Evolutionary conservation across 75 land plant genomes (phyloP), one percentile per base, ranked within the genome.

Genomic region (Pinus taeda): DNA sequence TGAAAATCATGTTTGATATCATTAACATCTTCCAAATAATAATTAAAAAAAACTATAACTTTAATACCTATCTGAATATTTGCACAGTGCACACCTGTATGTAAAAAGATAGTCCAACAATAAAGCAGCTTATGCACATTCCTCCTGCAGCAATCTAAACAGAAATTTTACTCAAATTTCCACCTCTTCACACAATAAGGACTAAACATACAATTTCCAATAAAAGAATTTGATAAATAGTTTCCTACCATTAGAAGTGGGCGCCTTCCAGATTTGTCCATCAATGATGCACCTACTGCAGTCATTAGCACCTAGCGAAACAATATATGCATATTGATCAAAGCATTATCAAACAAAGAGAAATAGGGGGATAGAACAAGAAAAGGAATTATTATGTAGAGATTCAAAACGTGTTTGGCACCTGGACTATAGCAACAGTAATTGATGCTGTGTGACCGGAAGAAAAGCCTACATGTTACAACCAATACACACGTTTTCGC

Each of bases 381-480:
- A 69, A 20, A 21, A 20, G 12, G 49, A n/a, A 18, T 69, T n/a
- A 69, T 69, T 42, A 42, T 29, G 12, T 42, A 9, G 8, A 12
- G 53, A 69, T 20, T 42, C 1, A 49, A 69, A 33, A 42, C 71
- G n/a, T 69, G 11, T n/a, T 39, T 42, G 53, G 20, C 12, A 92
- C 93, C 92, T 92, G 92, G 84, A 92, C 75, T 39, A 49, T 29
- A 60, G 77, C 88, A 80, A 90, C 80, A 12, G 79, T 77, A 36
- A 87, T 75, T 1, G 84, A 81, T 45, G 90, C 92, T 26, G 75
- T 1, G 15, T 78, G 76, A 49, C 83, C 83, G 0, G 89, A 79
- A 39, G 83, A 77, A 61, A 79, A 71, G 42, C 90, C 90, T 88
- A 85, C 58, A 81, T 26, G 63, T n/a, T 36, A 21, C 22, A 49